Conservation (phyloP, 2,329 filamentous ascomycete species). For the Colletotrichum sp. region DNA sequence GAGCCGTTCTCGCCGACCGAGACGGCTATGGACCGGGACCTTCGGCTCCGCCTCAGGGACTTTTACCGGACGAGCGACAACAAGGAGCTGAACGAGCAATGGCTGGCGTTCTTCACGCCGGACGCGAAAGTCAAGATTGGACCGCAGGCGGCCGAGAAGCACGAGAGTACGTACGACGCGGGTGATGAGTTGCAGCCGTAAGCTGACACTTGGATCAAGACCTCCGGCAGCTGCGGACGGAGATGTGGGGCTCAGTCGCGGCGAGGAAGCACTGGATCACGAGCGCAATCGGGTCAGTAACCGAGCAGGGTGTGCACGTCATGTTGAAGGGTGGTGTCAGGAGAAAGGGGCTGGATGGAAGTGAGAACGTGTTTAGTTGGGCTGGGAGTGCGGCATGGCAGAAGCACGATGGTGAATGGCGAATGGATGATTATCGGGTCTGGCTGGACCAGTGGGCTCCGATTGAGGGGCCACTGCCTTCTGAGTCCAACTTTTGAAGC, state of each 20-base stretch:
- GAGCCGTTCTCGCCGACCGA: constrained; percentile 12
- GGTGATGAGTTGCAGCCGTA: background rate
- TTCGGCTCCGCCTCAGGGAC: constrained; percentile 19
- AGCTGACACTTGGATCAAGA: constrained; percentile 3
- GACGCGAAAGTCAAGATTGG: constrained; percentile 14
- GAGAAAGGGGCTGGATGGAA: constrained; percentile 9
- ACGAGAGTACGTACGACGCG: background rate
- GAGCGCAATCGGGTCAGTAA: constrained; percentile 10
- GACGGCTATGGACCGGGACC: constrained; percentile 19
- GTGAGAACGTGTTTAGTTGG: constrained; percentile 10
- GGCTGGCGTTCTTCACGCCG: constrained; percentile 14
- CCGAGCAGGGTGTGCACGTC: constrained; percentile 10
- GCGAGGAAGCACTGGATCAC: constrained; percentile 21
- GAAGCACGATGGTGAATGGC: constrained; percentile 15
- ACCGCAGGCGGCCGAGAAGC: background rate
- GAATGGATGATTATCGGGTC: constrained; percentile 19
- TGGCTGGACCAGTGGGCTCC: constrained; percentile 17
- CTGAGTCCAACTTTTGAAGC: constrained; percentile 7
- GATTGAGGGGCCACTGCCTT: constrained; percentile 10
- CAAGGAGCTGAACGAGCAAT: constrained; percentile 2
- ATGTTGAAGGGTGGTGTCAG: constrained; percentile 17
- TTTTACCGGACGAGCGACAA: constrained; percentile 21
- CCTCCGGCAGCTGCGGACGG: constrained; percentile 11
- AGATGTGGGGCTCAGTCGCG: constrained; percentile 14
- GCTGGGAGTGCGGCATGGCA: constrained; percentile 21